A percentile compares a stretch with the other conserved stretches of the same genome.
These are phyloP conservation scores for Rhytidiadelphus loreus DNA, from an alignment of 225 moss, liverwort and hornwort species.

Conservation along the genomic window DNA sequence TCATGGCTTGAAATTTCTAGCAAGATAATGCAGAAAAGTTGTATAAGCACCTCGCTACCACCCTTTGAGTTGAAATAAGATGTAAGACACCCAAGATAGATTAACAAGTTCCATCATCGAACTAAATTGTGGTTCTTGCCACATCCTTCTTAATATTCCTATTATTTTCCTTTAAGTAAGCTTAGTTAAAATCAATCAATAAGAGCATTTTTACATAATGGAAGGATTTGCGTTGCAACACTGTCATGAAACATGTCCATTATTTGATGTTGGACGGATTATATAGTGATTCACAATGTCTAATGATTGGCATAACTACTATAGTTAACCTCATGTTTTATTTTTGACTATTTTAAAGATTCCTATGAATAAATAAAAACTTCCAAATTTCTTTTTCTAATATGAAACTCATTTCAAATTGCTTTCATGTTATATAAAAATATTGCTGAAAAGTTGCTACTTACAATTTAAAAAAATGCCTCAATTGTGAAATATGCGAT, in stretches of 20 bases:
- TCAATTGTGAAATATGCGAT: background rate
- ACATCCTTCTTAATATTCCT: too few species aligned
- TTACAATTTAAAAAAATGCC: too few species aligned
- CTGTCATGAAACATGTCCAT: fast-evolving
- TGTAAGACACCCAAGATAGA: fast-evolving
- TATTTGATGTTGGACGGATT: fast-evolving
- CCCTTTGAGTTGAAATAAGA: background rate
- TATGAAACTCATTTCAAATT: background rate
- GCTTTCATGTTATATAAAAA: background rate
- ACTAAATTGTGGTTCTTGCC: fast-evolving
- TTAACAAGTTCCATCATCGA: background rate
- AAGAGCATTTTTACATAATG: background rate
- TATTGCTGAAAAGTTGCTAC: background rate
- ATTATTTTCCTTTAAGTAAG: background rate
- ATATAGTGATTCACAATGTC: background rate
- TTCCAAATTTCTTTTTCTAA: background rate
- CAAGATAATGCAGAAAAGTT: fast-evolving
- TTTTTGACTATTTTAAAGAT: background rate
- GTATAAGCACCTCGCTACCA: background rate
- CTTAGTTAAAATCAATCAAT: background rate
- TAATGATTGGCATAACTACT: background rate
- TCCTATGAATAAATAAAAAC: background rate
- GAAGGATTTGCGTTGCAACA: fast-evolving
- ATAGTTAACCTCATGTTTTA: background rate
- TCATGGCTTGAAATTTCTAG: fast-evolving